Evolutionary conservation across 257 asterid genomes (phyloP).

Genomic region (Cordia subcordata): DNA sequence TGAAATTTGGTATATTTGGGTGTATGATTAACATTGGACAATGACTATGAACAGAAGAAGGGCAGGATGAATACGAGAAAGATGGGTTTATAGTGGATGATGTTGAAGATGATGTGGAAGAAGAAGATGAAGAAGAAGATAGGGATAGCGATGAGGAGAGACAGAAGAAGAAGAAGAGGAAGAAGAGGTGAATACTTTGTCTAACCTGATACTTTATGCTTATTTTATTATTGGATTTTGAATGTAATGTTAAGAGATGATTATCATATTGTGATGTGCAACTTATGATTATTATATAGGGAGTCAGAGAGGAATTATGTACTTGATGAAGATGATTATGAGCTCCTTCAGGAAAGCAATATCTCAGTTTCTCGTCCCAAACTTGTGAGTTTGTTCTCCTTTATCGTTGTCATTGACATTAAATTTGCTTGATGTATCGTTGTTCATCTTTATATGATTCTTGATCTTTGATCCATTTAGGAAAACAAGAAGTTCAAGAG

Average conservation of each 20-base stretch:
- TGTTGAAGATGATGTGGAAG: conserved; percentile 59
- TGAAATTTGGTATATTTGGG: background rate
- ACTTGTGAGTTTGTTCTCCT: conserved; percentile 28
- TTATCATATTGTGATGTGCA: background rate
- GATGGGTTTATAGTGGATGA: conserved; percentile 95
- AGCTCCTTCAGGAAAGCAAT: conserved; percentile 89
- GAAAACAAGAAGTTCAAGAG: conserved; percentile 82
- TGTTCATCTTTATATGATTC: conserved; percentile 4
- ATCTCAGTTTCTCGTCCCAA: conserved; percentile 86
- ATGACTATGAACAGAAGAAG: conserved; percentile 49
- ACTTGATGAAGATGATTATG: conserved; percentile 93
- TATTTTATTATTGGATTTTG: background rate
- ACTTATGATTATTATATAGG: conserved; percentile 27
- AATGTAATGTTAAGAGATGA: background rate
- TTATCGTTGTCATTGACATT: background rate
- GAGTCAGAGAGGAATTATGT: conserved; percentile 60
- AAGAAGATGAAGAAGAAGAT: conserved; percentile 69
- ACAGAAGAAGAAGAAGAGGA: conserved; percentile 81
- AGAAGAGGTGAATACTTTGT: conserved; percentile 56
- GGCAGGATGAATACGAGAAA: conserved; percentile 89
- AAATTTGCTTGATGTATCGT: background rate
- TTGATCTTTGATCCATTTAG: conserved; percentile 22
- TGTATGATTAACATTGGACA: conserved; percentile 5
- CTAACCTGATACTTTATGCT: background rate
- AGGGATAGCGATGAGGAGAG: conserved; percentile 70